Percentiles rank a stretch among this genome's conserved stretches.
Conservation (phyloP, 2,329 filamentous ascomycete species). For the Moelleriella libera region DNA sequence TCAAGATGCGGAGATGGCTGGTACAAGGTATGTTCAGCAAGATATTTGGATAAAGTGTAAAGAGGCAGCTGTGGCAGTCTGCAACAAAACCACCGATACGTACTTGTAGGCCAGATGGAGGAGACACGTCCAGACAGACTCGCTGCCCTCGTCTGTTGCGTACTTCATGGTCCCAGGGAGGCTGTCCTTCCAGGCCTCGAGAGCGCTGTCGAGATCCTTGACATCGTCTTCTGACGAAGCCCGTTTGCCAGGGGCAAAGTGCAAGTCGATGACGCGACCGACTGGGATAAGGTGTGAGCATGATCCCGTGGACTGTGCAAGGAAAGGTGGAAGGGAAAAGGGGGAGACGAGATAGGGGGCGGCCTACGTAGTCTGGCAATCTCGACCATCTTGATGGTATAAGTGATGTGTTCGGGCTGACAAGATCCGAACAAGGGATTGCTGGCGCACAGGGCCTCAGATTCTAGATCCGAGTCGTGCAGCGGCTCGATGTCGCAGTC, state of each 20-base stretch:
- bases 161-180: constrained; percentile 16
- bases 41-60: neutral
- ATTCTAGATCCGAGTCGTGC: constrained; percentile 15
- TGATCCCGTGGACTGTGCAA: too few relatives aligned
- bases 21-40: neutral
- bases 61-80: neutral
- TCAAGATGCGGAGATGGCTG: constrained; percentile 20
- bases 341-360: neutral
- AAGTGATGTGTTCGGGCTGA: constrained; percentile 17
- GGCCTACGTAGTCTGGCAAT: constrained; percentile 17
- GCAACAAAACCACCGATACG: neutral
- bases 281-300: constrained; percentile 8
- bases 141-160: constrained; percentile 16
- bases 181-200: constrained; percentile 20
- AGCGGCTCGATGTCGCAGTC: constrained; percentile 23
- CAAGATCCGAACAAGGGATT: constrained; percentile 15
- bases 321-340: too few relatives aligned
- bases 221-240: constrained; percentile 14
- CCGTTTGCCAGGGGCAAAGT: constrained; percentile 19
- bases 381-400: constrained; percentile 23
- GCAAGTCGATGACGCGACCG: constrained; percentile 19
- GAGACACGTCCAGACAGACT: constrained; percentile 20
- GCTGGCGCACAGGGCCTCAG: constrained; percentile 10
- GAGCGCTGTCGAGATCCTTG: constrained; percentile 12
- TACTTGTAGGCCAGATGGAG: constrained; percentile 24